Base-by-base conservation (phyloP, 2,329 filamentous ascomycete species). In the Mycosphaerella arachidis region DNA sequence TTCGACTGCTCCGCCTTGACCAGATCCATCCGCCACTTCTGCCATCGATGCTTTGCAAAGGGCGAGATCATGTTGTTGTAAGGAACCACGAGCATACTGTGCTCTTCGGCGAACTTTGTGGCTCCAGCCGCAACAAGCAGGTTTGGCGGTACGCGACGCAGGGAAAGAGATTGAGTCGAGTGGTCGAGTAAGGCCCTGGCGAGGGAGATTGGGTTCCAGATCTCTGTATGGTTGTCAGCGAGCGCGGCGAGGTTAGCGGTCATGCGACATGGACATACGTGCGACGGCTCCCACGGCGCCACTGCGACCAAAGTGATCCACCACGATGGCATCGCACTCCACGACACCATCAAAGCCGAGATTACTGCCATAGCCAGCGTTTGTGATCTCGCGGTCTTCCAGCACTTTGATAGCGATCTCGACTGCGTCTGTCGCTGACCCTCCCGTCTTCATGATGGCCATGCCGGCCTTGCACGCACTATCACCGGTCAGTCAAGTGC, bases 281-380 rank as follows among this genome's bases (percentile, higher is more conserved):
- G 91, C 84, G 48, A 94, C 91, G 48, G 94, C 93, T 66, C 94
- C 95, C 66, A 91, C 95, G 46, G 92, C 94, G 66, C 94, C 94
- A 73, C 93, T 97, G 65, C 92, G 86, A 46, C 95, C 94, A 54
- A 88, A 79, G 72, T 97, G 90, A 70, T 99, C 92, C 45, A 99
- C 89, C 56, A 99, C 84, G 0, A 91, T 92, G 57, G 94, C 94
- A 78, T 99, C 94, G 68, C 92, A 95, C 74, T 99, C 94, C 12
- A 97, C 94, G 1, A 86, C 84, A 1, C 94, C 94, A 67, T 97
- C 89, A 63, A 96, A 90, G 48, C 91, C 88, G 27, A 99, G 79
- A 70, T 99, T 99, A 76, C 94, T 99, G 51, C 95, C 94, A 72
- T 90, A 97, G 0, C 94, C 94, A 40, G 93, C 90, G 73, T 99